Evolutionary conservation across 805 yeast genomes (phyloP).

Genomic region (Zygosaccharomyces siamensis): DNA sequence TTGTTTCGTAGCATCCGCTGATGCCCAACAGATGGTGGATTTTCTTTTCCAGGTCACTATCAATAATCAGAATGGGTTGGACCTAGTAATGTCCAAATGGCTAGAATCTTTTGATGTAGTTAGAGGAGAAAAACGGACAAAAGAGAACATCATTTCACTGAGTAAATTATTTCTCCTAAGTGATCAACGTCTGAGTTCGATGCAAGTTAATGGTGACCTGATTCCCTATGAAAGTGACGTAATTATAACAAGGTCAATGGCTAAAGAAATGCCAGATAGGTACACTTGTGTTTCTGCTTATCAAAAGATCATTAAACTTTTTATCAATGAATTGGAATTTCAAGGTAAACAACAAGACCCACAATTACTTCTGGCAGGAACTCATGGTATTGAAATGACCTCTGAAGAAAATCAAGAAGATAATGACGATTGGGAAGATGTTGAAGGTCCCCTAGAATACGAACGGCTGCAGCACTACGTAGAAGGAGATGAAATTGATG

Average conservation of each 20-base stretch:
- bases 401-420: constrained; percentile 29
- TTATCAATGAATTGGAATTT: constrained; percentile 62
- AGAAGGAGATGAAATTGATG: constrained; percentile 18
- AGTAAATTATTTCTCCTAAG: constrained; percentile 58
- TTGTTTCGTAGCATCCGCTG: constrained; percentile 59
- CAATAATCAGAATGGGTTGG: constrained; percentile 42
- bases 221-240: constrained; percentile 53
- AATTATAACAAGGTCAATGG: constrained; percentile 85
- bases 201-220: constrained; percentile 74
- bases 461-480: constrained; percentile 59
- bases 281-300: constrained; percentile 65
- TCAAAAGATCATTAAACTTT: constrained; percentile 64
- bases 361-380: constrained; percentile 24
- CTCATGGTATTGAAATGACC: constrained; percentile 23
- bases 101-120: constrained; percentile 73
- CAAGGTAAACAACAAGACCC: constrained; percentile 50
- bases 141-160: constrained; percentile 62
- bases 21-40: constrained; percentile 59
- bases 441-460: constrained; percentile 63
- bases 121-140: constrained; percentile 70
- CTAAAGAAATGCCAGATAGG: constrained; percentile 56
- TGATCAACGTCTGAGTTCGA: constrained; percentile 45
- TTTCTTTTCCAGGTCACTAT: constrained; percentile 46
- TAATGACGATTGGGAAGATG: constrained; percentile 70
- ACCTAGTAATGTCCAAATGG: constrained; percentile 71